Base-by-base conservation (phyloP, 1,284 basidiomycete species). In the Tilletia indica region DNA sequence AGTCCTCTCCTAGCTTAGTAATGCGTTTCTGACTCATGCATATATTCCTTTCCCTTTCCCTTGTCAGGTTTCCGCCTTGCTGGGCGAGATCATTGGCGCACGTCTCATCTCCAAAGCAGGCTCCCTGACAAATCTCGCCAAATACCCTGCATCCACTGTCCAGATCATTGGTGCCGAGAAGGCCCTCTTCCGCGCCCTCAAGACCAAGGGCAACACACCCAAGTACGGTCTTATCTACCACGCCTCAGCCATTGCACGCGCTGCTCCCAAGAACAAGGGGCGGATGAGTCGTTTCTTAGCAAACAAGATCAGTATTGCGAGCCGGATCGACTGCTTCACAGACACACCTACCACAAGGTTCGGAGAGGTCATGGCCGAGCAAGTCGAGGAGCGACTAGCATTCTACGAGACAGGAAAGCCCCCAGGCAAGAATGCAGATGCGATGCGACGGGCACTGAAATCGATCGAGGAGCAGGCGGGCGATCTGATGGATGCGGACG, bases 121-220 rank as follows among this genome's bases (percentile, higher is more conserved):
- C 56, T 94, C 93, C 84, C 87, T 99, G 85, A 89, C 96, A 83
- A 97, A 87, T 86, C 87, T 99, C 74, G 94, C 94, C 69, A 99
- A 99, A 87, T 92, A 97, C 85, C 97, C 96, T 34, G 96, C 96
- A 9, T 96, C 93, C 85, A 99, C 96, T 0, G 92, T 99, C 21
- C 97, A 99, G 86, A 98, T 99, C 80, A 89, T 99, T 45, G 96
- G 96, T 80, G 97, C 97, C 16, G 96, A 99, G 86, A 99, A 99
- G 87, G 96, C 96, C 6, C 89, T 99, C 67, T 99, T 99, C 89
- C 89, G 97, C 75, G 97, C 96, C 3, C 88, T 99, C 78, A 99
- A 99, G 87, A 98, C 97, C 72, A 99, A 98, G 86, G 94, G 97
- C 83, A 94, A 98, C 86, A 98, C 96, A 72, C 96, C 95, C 67